Evolutionary conservation across 306 rosid genomes (phyloP), one percentile per base, ranked within the genome.

Genomic region (Quercus suber): DNA sequence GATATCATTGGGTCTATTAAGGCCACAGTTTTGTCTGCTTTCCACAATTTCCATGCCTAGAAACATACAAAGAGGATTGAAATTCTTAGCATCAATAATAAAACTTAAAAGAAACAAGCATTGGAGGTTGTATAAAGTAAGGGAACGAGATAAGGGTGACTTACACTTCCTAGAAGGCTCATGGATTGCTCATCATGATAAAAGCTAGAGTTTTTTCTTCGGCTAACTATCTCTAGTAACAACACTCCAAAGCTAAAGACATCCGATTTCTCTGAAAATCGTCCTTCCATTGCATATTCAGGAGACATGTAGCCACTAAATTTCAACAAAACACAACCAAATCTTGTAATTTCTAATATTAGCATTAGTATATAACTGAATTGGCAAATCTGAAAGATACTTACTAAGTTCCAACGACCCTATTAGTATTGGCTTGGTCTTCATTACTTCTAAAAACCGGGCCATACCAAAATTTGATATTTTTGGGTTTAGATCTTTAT

Each of bases 351-450:
- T 1, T 37, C 8, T 28, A 28, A 28, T 3, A n/a, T n/a, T n/a
- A 37, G 8, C 0, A 37, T 37, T 6, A 37, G 43, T 28, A 28
- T 28, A 4, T 3, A 37, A 37, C 0, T 37, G 43, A 37, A 37
- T 37, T 37, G 8, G 43, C 6, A 3, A 71, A 13, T 18, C 9
- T 5, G 0, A 49, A 37, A 5, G n/a, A 0, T 1, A 2, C 79
- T 67, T 73, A 80, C 75, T 35, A 80, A 53, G 83, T 80, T 61
- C 83, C 86, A 13, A 83, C 52, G 55, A 83, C 60, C n/a, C 86
- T 83, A 37, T 8, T 41, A 20, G 86, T 79, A 71, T 64, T 83
- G 19, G 45, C 78, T 7, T 64, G 35, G 3, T 37, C 52, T 10
- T 67, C 79, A 56, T 7, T 13, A 2, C 71, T 15, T 68, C 59